These are phyloP conservation scores for Backusella psychrophila DNA, from an alignment of 192 early-diverging fungal genomes.

Conservation along the genomic window DNA sequence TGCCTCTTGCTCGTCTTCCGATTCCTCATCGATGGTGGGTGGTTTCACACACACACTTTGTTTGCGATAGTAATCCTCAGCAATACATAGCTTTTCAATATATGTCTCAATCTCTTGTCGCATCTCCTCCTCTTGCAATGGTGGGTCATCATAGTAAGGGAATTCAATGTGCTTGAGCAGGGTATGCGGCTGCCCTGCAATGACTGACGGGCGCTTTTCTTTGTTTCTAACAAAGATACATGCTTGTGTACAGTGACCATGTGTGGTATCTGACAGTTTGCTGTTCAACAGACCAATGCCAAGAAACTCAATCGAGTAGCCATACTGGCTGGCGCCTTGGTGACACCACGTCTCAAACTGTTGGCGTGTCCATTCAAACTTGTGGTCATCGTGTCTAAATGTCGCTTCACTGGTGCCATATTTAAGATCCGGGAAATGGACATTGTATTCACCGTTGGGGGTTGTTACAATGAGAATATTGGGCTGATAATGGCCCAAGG, in stretches of 20 bases:
- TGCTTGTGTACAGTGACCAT: constrained; percentile 74
- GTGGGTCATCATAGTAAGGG: constrained; percentile 46
- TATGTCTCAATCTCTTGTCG: constrained; percentile 36
- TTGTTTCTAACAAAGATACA: constrained; percentile 54
- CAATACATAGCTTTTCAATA: constrained; percentile 16
- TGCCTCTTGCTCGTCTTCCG: background rate
- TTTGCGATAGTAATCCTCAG: background rate
- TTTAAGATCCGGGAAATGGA: constrained; percentile 73
- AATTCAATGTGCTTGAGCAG: constrained; percentile 48
- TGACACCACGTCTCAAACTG: constrained; percentile 79
- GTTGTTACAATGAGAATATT: constrained; percentile 69
- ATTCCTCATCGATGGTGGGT: background rate
- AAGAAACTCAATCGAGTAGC: constrained; percentile 61
- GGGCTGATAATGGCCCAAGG: constrained; percentile 71
- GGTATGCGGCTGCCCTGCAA: constrained; percentile 1
- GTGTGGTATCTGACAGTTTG: constrained; percentile 37
- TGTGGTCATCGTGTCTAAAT: constrained; percentile 85
- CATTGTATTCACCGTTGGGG: constrained; percentile 92
- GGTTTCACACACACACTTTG: background rate
- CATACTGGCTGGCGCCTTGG: constrained; percentile 51
- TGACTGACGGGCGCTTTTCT: background rate
- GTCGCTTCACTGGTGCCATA: constrained; percentile 63
- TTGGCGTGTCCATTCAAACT: constrained; percentile 93
- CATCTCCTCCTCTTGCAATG: constrained; percentile 32
- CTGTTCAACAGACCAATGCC: constrained; percentile 57